Evolutionary conservation across 2,329 filamentous ascomycete species (phyloP), one percentile per base, ranked within the genome.

Genomic region (Clonostachys rosea): DNA sequence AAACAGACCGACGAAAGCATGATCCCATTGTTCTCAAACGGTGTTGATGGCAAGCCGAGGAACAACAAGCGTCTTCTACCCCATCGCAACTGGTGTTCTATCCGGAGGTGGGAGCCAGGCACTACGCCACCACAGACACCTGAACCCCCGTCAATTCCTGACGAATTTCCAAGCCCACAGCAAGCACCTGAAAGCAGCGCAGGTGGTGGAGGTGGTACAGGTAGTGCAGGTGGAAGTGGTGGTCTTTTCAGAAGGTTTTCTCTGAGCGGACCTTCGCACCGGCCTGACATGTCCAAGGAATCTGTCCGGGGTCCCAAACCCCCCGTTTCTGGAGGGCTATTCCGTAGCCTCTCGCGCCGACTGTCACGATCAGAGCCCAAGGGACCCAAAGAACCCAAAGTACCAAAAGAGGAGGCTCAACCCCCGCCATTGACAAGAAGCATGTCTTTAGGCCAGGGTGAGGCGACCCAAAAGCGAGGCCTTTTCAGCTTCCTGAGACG

Each of bases 51-150:
- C 39, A 95, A 90, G 64, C 77, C 84, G 17, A 81, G 94, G 51
- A 97, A 96, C 67, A 99, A 99, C 65, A 95, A 90, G 59, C 84
- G 86, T 50, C 74, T 99, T 2, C 74, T 97, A 10, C 91, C 91
- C 17, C 86, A 94, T 49, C 81, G 94, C 34, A 99, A 99, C 63
- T 99, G 92, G 89, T 97, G 92, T 64, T 89, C 90, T 4, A 95
- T 99, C 57, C 81, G 88, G 46, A 79, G 88, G 61, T 97, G 95
- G 68, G 74, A 81, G 10, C 91, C 91, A 3, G 89, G 89, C 4
- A 73, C 70, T 34, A 95, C 89, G 2, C 91, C 91, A 12, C 81
- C 83, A 1, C 75, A 78, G 4, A 84, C 86, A 2, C 89, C 89
- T 4, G 77, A 73, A 33, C 77, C 73, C 30, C 66, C 63, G 9